phyloP scores from a whole-genome alignment of 257 asterid genomes.

The Parsonsia alboflavescens region DNA sequence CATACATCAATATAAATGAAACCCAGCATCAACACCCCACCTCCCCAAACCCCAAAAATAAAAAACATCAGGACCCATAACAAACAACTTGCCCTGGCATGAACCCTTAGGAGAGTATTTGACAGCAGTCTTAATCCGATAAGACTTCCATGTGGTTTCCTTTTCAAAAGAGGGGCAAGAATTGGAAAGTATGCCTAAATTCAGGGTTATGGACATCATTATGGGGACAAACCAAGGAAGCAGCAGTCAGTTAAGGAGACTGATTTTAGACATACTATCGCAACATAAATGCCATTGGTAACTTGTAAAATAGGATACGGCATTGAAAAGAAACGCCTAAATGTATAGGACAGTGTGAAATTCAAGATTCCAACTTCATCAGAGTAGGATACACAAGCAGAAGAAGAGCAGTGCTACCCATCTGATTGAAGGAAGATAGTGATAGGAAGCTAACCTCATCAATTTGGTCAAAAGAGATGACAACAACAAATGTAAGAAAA shows the following conservation, averaged over 20 bases:
- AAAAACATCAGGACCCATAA: neutral
- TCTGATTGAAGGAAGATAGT: neutral
- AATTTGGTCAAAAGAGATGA: neutral
- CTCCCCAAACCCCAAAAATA: too few species aligned
- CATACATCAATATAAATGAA: neutral
- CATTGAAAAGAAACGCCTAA: neutral
- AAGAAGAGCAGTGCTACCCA: neutral
- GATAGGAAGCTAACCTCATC: neutral
- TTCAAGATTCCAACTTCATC: neutral
- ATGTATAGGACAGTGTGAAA: neutral
- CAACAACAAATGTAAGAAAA: neutral
- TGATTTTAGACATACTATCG: neutral
- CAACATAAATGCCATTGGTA: too few species aligned
- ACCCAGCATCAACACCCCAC: neutral
- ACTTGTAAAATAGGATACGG: neutral
- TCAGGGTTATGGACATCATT: neutral
- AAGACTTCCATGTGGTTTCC: neutral
- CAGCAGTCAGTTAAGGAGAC: neutral
- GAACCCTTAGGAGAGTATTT: neutral
- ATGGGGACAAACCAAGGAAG: neutral
- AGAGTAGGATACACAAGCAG: neutral
- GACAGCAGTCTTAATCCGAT: neutral
- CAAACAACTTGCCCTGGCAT: neutral
- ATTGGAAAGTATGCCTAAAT: neutral
- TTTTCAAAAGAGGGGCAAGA: neutral